Evolutionary conservation across 2,329 filamentous ascomycete genomes (phyloP), one percentile per base, ranked within the genome.

Genomic region (Fusarium nisikadoi): DNA sequence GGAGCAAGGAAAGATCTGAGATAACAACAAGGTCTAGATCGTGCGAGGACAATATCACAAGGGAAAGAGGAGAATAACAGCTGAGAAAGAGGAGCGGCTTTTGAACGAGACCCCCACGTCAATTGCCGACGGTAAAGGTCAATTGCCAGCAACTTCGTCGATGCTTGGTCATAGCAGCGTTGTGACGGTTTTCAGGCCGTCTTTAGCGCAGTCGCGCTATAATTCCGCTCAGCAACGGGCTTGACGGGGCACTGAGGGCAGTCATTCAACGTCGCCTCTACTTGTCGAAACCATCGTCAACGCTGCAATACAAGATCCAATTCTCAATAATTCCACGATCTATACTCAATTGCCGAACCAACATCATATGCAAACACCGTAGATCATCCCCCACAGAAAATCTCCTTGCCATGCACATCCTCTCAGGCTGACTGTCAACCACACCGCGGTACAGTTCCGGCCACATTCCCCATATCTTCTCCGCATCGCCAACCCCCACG

Each of bases 401-500:
- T 39, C 25, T 39, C 55, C 63, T 62, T 23, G 3, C 27, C 17
- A 35, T 16, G 43, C 20, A 27, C 16, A 13, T 9, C 11, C 27
- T 47, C 25, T 17, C 53, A 65, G 62, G 62, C 64, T 14, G 62
- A 65, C 62, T 56, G 46, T 65, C 62, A 55, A 63, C 62, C 62
- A 27, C 23, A 19, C 20, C n/a, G 38, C 16, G 45, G 38, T 20
- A 33, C 27, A 29, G 7, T 45, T n/a, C 60, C 42, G 27, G 54
- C 12, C 35, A 8, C 2, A n/a, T 20, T 59, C 16, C 39, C 53
- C 50, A 41, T 42, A 23, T 31, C 25, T 54, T 54, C 50, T 54
- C 53, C 53, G 41, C 39, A 56, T 35, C 23, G 10, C n/a, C n/a
- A 31, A 27, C 54, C 62, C 62, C 62, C 59, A 64, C 62, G 62